Conservation (phyloP, 192 early-diverging fungal genomes). For the Lobulomyces angularis region DNA sequence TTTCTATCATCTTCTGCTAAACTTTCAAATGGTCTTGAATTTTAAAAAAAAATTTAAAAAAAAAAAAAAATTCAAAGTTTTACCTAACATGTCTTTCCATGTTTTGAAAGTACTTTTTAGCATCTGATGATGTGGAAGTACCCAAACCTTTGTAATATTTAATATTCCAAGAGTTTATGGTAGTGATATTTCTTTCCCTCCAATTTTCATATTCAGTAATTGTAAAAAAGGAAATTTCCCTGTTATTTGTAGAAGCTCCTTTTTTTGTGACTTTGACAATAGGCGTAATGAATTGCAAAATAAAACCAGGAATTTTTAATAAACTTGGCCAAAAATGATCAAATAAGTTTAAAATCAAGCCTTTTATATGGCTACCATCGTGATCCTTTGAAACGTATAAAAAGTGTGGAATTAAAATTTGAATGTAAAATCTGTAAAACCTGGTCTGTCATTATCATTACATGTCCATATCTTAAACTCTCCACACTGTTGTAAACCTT, state of each 20-base stretch:
- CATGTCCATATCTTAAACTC: conserved; percentile 69
- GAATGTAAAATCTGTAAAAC: conserved; percentile 4
- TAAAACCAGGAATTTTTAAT: conserved; percentile 64
- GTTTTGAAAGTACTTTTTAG: conserved; percentile 68
- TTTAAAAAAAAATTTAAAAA: too few relatives aligned
- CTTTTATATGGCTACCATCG: conserved; percentile 89
- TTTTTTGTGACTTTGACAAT: conserved; percentile 46
- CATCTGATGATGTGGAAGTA: conserved; percentile 63
- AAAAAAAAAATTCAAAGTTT: too few relatives aligned
- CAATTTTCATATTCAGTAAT: conserved; percentile 73
- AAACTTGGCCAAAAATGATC: conserved; percentile 76
- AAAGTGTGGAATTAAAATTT: neutral
- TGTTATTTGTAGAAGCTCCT: conserved; percentile 37
- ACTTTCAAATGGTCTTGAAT: conserved; percentile 57
- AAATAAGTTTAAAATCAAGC: conserved; percentile 78
- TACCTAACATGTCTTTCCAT: conserved; percentile 53
- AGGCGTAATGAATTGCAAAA: conserved; percentile 83
- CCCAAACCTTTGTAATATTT: conserved; percentile 93
- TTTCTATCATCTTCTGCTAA: conserved; percentile 43
- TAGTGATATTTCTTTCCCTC: conserved; percentile 40
- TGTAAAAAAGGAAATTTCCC: conserved; percentile 61
- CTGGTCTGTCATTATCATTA: conserved; percentile 92
- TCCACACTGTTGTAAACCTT: conserved; percentile 51
- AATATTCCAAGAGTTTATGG: conserved; percentile 55
- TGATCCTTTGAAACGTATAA: conserved; percentile 42